These are phyloP conservation scores for Solanum virginianum DNA, from an alignment of 257 asterid species.

Conservation along the genomic window DNA sequence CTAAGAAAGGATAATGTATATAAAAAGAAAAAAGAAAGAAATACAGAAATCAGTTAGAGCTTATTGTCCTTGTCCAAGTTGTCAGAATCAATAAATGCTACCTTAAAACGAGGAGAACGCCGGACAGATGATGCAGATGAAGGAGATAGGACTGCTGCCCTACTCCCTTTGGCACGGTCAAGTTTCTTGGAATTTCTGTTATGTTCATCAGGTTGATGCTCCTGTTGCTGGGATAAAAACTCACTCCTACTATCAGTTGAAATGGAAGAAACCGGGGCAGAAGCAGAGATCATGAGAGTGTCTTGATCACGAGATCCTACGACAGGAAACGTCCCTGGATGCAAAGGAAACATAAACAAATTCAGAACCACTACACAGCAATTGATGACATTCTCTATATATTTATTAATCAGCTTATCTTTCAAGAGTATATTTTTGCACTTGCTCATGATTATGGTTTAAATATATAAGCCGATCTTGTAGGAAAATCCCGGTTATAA, in stretches of 20 bases:
- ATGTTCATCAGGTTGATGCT: slow-evolving; percentile 21
- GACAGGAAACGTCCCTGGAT: slow-evolving; percentile 31
- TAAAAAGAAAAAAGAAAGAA: background rate
- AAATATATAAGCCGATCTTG: background rate
- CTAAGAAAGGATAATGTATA: background rate
- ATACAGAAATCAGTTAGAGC: background rate
- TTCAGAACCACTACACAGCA: slow-evolving; percentile 9
- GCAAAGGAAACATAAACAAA: slow-evolving; percentile 1
- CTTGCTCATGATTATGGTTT: background rate
- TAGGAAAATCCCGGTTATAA: background rate
- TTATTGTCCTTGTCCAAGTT: background rate
- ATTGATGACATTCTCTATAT: background rate
- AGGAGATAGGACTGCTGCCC: slow-evolving; percentile 30
- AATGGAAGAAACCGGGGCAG: slow-evolving; percentile 58
- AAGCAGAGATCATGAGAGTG: slow-evolving; percentile 22
- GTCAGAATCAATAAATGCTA: background rate
- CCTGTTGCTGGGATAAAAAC: slow-evolving; percentile 29
- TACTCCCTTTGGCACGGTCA: slow-evolving; percentile 18
- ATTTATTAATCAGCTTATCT: background rate
- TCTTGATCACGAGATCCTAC: slow-evolving; percentile 31
- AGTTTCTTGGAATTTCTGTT: slow-evolving; percentile 30
- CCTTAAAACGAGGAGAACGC: slow-evolving; percentile 67
- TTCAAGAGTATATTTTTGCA: background rate
- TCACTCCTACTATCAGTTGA: slow-evolving; percentile 46
- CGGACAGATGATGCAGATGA: slow-evolving; percentile 54